A percentile compares a stretch with the other conserved stretches of the same genome.
phyloP scores from a whole-genome alignment of 371 early-diverging fungal genomes.

The Chytridiales sp. region DNA sequence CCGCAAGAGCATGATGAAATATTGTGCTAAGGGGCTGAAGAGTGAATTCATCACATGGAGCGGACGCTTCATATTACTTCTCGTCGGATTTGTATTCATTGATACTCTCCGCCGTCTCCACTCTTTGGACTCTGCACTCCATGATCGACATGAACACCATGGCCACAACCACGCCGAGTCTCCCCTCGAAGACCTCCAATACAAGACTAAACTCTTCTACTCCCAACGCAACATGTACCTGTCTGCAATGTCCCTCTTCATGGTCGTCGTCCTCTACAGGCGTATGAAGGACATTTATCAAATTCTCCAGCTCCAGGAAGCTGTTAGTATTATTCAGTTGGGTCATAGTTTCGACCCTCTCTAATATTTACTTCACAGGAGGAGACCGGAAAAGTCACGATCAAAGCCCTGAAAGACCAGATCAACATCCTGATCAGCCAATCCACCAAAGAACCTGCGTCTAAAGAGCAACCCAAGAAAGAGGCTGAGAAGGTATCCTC shows the following conservation, averaged over 20 bases:
- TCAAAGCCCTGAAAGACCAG: slow-evolving; percentile 30
- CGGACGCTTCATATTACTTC: slow-evolving; percentile 34
- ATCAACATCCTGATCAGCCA: slow-evolving; percentile 19
- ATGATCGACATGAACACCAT: slow-evolving; percentile 13
- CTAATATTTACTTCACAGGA: background rate
- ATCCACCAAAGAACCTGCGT: background rate
- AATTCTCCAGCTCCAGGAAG: slow-evolving; percentile 36
- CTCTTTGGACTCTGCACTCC: slow-evolving; percentile 26
- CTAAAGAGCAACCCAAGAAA: background rate
- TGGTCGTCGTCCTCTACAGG: slow-evolving; percentile 40
- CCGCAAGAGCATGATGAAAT: slow-evolving; percentile 36
- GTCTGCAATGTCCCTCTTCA: slow-evolving; percentile 38
- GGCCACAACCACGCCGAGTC: slow-evolving; percentile 21
- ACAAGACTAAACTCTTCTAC: slow-evolving; percentile 37
- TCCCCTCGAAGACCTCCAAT: slow-evolving; percentile 27
- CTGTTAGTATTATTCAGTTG: background rate
- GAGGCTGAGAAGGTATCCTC: slow-evolving; percentile 7
- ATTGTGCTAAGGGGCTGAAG: slow-evolving; percentile 5
- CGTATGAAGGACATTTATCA: slow-evolving; percentile 42
- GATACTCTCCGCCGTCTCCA: slow-evolving; percentile 38
- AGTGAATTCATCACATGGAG: slow-evolving; percentile 39
- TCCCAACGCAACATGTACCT: slow-evolving; percentile 45
- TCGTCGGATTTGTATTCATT: slow-evolving; percentile 39
- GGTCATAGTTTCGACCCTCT: background rate
- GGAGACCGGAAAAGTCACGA: slow-evolving; percentile 11